Conservation (phyloP, 768 basidiomycete species). For the Pulveroboletus sp. region DNA sequence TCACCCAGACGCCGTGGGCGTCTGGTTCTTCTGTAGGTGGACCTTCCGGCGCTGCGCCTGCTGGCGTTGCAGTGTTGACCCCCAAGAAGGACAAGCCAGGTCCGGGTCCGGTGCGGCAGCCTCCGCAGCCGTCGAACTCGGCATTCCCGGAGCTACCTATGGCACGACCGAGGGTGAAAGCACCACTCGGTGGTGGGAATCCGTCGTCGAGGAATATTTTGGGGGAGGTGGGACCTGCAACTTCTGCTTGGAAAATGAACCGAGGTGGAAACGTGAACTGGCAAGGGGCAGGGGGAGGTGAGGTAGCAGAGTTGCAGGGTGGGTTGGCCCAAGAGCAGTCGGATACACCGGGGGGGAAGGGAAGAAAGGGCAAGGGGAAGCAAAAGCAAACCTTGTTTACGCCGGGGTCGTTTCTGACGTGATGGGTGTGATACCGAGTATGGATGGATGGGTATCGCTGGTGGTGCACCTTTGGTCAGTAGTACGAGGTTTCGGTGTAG, state of each 20-base stretch:
- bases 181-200: conserved; percentile 55
- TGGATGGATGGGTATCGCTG: no score
- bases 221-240: conserved; percentile 19
- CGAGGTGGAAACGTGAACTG: neutral
- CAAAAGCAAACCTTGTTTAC: conserved; percentile 84
- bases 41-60: neutral
- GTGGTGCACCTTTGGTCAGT: no score
- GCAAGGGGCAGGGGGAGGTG: neutral
- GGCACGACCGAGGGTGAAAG: conserved; percentile 38
- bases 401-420: conserved; percentile 46
- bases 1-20: conserved; percentile 59
- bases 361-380: conserved; percentile 78
- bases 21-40: neutral
- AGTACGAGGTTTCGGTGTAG: no score
- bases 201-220: conserved; percentile 64
- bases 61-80: neutral
- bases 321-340: neutral
- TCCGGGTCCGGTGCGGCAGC: conserved; percentile 9
- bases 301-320: neutral
- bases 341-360: conserved; percentile 35
- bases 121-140: conserved; percentile 45
- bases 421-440: conserved; percentile 3
- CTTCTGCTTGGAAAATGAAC: conserved; percentile 30
- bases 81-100: conserved; percentile 10
- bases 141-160: conserved; percentile 72